Conservation (phyloP, 2,329 filamentous ascomycete genomes). For the Monilinia fructicola region DNA sequence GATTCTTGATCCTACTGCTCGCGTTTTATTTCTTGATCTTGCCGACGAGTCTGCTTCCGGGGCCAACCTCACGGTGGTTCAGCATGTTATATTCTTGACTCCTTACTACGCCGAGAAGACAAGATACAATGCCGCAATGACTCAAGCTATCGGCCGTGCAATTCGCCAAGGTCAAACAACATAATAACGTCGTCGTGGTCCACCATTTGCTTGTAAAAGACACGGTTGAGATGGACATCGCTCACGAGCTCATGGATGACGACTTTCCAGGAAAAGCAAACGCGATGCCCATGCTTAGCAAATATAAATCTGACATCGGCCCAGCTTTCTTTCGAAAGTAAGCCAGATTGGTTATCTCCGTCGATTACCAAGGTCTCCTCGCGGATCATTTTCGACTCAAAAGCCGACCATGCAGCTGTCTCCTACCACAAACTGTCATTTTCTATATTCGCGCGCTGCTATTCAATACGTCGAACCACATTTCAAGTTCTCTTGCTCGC, state of each 20-base stretch:
- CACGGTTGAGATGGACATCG: slow-evolving; percentile 10
- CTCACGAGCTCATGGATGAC: neutral
- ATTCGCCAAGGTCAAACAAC: slow-evolving; percentile 59
- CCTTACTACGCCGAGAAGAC: slow-evolving; percentile 48
- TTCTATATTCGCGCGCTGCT: neutral
- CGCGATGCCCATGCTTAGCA: neutral
- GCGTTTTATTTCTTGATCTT: slow-evolving; percentile 57
- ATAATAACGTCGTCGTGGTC: neutral
- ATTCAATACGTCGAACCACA: neutral
- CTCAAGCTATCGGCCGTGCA: slow-evolving; percentile 62
- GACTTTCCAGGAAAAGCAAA: slow-evolving; percentile 1
- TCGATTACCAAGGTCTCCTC: neutral
- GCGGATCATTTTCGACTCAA: neutral
- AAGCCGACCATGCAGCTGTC: neutral
- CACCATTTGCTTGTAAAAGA: slow-evolving; percentile 9
- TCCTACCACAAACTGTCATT: neutral
- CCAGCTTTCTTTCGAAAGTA: slow-evolving; percentile 6
- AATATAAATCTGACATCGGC: neutral
- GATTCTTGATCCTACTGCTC: neutral
- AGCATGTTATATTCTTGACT: slow-evolving; percentile 63
- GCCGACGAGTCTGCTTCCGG: slow-evolving; percentile 59
- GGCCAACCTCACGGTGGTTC: slow-evolving; percentile 61
- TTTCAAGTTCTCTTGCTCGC: neutral
- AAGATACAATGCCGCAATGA: slow-evolving; percentile 57
- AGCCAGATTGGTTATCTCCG: no score